phyloP scores from a whole-genome alignment of 768 basidiomycete genomes.

The Hypsizygus marmoreus region DNA sequence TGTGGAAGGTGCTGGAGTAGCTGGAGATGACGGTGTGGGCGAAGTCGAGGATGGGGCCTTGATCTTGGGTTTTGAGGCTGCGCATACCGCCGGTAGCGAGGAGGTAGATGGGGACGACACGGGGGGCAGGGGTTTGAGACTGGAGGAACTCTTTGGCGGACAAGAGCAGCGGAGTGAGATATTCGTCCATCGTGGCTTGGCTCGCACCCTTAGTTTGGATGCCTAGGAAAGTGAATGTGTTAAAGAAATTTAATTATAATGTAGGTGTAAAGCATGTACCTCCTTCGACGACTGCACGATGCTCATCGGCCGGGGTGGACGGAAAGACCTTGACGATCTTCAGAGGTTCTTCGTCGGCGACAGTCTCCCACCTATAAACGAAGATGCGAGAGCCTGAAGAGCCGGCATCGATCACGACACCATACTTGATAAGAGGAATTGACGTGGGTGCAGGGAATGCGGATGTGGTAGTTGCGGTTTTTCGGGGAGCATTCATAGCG shows the following conservation, averaged over 20 bases:
- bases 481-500: no score
- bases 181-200: constrained; percentile 2
- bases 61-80: not conserved
- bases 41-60: constrained; percentile 3
- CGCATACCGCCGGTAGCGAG: constrained; percentile 17
- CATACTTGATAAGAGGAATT: no score
- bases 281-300: constrained; percentile 3
- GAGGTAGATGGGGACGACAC: constrained; percentile 11
- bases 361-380: constrained; percentile 13
- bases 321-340: constrained; percentile 4
- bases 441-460: no score
- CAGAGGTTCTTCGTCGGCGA: constrained; percentile 9
- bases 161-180: constrained; percentile 6
- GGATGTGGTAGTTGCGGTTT: no score
- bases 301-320: constrained; percentile 5
- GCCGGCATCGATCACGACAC: constrained; percentile 15
- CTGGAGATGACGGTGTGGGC: constrained; percentile 2
- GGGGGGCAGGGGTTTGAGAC: not conserved
- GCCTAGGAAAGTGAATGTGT: not conserved
- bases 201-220: constrained; percentile 12
- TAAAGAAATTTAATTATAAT: not conserved
- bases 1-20: not conserved
- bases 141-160: constrained; percentile 4
- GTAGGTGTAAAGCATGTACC: not conserved
- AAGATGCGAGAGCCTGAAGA: constrained; percentile 12